Evolutionary conservation across 2,329 filamentous ascomycete species (phyloP).

Genomic region (Paecilomyces formosus): DNA sequence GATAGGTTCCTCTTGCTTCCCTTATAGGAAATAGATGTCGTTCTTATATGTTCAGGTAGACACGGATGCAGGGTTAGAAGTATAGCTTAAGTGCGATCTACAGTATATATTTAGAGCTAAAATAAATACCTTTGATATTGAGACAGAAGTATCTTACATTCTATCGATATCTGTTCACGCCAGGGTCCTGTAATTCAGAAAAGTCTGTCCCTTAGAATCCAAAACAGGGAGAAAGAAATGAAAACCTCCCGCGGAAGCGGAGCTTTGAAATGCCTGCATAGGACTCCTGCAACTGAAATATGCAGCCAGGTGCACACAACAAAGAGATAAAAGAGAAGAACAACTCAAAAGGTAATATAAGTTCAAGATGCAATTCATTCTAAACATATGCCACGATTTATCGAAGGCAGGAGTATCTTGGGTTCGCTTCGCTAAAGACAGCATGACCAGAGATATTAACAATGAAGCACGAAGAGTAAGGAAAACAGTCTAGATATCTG

Average conservation of each 20-base stretch:
- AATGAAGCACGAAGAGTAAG: not conserved
- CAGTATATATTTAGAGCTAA: no score
- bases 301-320: no score
- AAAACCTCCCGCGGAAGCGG: no score
- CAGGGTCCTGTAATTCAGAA: no score
- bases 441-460: not conserved
- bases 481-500: not conserved
- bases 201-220: no score
- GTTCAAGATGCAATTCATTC: not conserved
- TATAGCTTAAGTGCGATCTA: no score
- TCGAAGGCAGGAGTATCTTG: not conserved
- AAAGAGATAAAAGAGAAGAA: no score
- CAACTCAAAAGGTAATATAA: not conserved
- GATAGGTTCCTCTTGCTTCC: not conserved
- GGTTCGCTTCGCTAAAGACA: not conserved
- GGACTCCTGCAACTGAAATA: no score
- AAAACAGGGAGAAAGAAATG: no score
- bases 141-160: not conserved
- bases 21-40: not conserved
- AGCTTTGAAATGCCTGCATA: no score
- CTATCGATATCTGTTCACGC: no score
- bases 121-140: not conserved
- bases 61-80: no score
- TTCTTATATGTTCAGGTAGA: not conserved
- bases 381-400: not conserved